A percentile compares a stretch with the other conserved stretches of the same genome.
Evolutionary conservation across 257 asterid genomes (phyloP).

Genomic region (Solanum chiquidenum): DNA sequence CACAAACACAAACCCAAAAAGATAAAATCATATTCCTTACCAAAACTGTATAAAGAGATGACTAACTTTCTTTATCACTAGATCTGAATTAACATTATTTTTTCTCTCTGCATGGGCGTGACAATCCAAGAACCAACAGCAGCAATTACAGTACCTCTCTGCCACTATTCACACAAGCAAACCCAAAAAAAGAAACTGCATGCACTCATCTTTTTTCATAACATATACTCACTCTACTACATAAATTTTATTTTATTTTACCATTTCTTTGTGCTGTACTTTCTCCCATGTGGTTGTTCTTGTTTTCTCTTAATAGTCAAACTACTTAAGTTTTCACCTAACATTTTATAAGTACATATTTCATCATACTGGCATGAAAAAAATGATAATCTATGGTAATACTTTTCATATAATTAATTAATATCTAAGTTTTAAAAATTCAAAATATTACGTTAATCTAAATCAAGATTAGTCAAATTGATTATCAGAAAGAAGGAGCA

Average conservation of each 20-base stretch:
- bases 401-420: not conserved
- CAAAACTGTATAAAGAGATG: slow-evolving; percentile 31
- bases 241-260: not conserved
- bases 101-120: slow-evolving; percentile 40
- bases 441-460: not conserved
- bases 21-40: slow-evolving; percentile 36
- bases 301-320: not conserved
- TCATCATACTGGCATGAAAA: not conserved
- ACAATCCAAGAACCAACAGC: slow-evolving; percentile 36
- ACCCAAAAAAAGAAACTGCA: slow-evolving; percentile 20
- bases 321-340: not conserved
- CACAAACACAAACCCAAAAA: slow-evolving; percentile 25
- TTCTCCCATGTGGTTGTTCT: not conserved
- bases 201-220: slow-evolving; percentile 12
- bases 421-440: not conserved
- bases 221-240: not conserved
- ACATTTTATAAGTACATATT: not conserved
- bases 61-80: slow-evolving; percentile 23
- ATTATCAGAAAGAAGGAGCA: not conserved
- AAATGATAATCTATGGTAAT: not conserved
- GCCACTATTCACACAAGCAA: slow-evolving; percentile 20
- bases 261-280: not conserved
- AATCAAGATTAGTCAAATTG: not conserved
- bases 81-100: not conserved
- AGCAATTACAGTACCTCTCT: slow-evolving; percentile 11